Evolutionary conservation across 1,139 yeast genomes (phyloP).

Genomic region (Debaryomycetaceae sp.): DNA sequence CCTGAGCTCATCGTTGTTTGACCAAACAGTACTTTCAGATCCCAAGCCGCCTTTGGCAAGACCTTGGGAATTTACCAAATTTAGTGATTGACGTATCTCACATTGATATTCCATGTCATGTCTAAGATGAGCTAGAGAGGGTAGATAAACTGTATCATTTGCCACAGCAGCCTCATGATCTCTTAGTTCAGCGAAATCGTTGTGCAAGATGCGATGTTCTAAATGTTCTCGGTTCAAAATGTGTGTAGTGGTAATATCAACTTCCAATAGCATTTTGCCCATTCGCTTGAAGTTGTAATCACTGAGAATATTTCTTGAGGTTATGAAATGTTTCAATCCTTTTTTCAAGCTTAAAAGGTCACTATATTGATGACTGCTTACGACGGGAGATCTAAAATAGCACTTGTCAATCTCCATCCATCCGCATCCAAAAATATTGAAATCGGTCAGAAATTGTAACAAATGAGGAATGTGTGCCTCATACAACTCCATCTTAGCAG

Average conservation of each 20-base stretch:
- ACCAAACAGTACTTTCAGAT: constrained; percentile 24
- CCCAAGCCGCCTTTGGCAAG: constrained; percentile 11
- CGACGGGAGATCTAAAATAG: constrained; percentile 40
- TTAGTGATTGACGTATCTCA: constrained; percentile 27
- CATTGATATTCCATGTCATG: constrained; percentile 61
- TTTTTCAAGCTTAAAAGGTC: constrained; percentile 8
- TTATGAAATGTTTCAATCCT: constrained; percentile 16
- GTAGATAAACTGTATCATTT: constrained; percentile 34
- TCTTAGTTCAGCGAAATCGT: constrained; percentile 38
- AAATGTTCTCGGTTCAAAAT: constrained; percentile 54
- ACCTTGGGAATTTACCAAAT: constrained; percentile 12
- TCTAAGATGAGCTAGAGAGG: constrained; percentile 60
- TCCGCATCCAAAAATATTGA: constrained; percentile 79
- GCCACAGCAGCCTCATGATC: constrained; percentile 2
- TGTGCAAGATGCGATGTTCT: constrained; percentile 46
- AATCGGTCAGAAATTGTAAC: constrained; percentile 79
- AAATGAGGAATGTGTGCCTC: constrained; percentile 81
- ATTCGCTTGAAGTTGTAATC: constrained; percentile 40
- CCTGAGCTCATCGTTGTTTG: constrained; percentile 29
- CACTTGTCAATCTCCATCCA: constrained; percentile 50
- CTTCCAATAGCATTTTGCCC: constrained; percentile 62
- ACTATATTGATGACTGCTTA: constrained; percentile 9
- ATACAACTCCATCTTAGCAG: constrained; percentile 23
- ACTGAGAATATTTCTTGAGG: constrained; percentile 22
- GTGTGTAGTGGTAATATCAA: constrained; percentile 59